Conservation (phyloP, 192 early-diverging fungal species). For the Linderina pennispora region DNA sequence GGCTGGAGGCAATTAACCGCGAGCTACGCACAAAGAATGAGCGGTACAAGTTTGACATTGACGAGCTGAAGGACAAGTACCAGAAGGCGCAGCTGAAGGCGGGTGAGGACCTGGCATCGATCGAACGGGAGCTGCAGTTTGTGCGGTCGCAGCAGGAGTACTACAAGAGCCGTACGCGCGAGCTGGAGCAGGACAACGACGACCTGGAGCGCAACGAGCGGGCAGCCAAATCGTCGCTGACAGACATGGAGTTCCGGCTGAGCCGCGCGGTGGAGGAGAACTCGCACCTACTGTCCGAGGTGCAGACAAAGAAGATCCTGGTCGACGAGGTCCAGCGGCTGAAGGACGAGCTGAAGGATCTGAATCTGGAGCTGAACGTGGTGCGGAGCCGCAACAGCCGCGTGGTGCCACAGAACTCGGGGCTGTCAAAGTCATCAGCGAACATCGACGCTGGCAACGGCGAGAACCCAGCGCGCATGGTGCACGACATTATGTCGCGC, state of each 20-base stretch:
- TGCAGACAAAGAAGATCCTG: constrained; percentile 59
- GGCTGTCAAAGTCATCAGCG: constrained; percentile 33
- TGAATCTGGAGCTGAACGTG: constrained; percentile 51
- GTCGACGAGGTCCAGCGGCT: constrained; percentile 69
- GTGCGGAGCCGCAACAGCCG: constrained; percentile 41
- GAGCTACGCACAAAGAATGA: constrained; percentile 64
- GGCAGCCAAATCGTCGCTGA: constrained; percentile 59
- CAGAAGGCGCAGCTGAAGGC: constrained; percentile 59
- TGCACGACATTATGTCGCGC: constrained; percentile 71
- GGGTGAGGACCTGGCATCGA: constrained; percentile 56
- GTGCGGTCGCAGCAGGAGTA: constrained; percentile 61
- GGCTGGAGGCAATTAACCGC: constrained; percentile 56
- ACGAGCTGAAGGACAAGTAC: constrained; percentile 73
- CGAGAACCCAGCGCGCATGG: constrained; percentile 58
- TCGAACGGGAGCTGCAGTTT: constrained; percentile 69
- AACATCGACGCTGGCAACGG: constrained; percentile 19
- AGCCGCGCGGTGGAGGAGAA: constrained; percentile 66
- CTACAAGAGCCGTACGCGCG: constrained; percentile 65
- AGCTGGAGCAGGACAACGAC: constrained; percentile 73
- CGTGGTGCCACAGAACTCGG: constrained; percentile 18
- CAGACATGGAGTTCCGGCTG: constrained; percentile 64
- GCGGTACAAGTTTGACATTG: constrained; percentile 55
- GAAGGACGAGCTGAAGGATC: constrained; percentile 65
- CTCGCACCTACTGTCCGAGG: constrained; percentile 59
- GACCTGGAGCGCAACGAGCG: constrained; percentile 67